phyloP scores from a whole-genome alignment of 352 stramenopile genomes.

The Elongisporangium anandrum region DNA sequence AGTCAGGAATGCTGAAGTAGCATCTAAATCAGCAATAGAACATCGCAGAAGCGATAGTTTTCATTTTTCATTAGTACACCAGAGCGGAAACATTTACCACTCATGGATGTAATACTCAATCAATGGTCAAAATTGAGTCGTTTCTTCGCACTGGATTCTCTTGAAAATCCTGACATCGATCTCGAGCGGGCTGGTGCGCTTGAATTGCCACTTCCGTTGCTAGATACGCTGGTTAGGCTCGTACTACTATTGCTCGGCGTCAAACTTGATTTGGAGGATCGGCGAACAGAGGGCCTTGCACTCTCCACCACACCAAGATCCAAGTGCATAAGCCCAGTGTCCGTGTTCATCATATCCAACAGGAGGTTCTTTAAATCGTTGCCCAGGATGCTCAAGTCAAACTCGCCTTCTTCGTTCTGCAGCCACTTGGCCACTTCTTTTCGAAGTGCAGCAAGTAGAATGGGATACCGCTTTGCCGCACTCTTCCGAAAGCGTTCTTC shows the following conservation, averaged over 20 bases:
- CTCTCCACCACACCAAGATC: slow-evolving; percentile 52
- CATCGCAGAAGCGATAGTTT: neutral
- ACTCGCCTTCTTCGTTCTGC: slow-evolving; percentile 68
- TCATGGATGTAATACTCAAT: slow-evolving; percentile 3
- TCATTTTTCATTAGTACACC: neutral
- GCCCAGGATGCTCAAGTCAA: slow-evolving; percentile 65
- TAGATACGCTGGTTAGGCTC: slow-evolving; percentile 7
- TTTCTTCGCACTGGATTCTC: slow-evolving; percentile 25
- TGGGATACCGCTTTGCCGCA: slow-evolving; percentile 66
- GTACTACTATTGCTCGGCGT: slow-evolving; percentile 21
- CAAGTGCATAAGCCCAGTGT: slow-evolving; percentile 83
- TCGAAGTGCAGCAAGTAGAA: slow-evolving; percentile 37
- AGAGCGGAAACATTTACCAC: neutral
- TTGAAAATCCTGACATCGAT: slow-evolving; percentile 26
- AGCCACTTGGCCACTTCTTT: slow-evolving; percentile 74
- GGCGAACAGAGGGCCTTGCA: slow-evolving; percentile 26
- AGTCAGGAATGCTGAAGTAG: neutral
- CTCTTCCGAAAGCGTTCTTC: slow-evolving; percentile 77
- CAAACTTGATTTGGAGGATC: slow-evolving; percentile 18
- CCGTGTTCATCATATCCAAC: slow-evolving; percentile 76
- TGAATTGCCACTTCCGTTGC: slow-evolving; percentile 9
- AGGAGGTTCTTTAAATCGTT: slow-evolving; percentile 69
- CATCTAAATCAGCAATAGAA: neutral
- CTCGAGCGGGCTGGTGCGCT: slow-evolving; percentile 22
- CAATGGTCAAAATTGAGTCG: slow-evolving; percentile 23